phyloP scores from a whole-genome alignment of 805 yeast species.

The Lachancea quebecensis region DNA sequence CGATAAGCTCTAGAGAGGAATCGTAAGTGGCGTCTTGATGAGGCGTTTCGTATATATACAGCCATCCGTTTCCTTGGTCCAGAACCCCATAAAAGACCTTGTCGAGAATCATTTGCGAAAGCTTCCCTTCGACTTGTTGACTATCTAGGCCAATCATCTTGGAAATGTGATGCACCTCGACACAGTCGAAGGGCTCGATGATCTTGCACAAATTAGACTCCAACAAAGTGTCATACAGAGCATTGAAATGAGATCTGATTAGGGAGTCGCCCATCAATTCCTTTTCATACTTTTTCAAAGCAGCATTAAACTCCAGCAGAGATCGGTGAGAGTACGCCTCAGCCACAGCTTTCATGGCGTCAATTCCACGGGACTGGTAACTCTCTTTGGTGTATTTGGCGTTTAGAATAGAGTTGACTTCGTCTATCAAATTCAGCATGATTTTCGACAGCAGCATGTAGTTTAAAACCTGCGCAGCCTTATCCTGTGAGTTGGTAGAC shows the following conservation, averaged over 20 bases:
- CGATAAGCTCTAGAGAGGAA: conserved; percentile 77
- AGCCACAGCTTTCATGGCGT: conserved; percentile 93
- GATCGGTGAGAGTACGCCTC: conserved; percentile 86
- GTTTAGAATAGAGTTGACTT: conserved; percentile 68
- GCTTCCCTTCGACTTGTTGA: conserved; percentile 86
- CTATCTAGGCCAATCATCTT: conserved; percentile 80
- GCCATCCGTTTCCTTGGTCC: conserved; percentile 98
- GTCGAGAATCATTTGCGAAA: conserved; percentile 94
- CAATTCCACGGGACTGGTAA: conserved; percentile 77
- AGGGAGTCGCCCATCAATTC: conserved; percentile 84
- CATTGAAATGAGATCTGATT: conserved; percentile 85
- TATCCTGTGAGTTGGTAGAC: conserved; percentile 46
- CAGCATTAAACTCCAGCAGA: conserved; percentile 82
- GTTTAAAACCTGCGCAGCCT: conserved; percentile 73
- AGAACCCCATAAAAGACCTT: conserved; percentile 92
- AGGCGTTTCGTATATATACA: conserved; percentile 84
- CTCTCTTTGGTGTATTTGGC: conserved; percentile 64
- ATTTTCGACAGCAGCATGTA: conserved; percentile 90
- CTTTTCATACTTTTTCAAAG: conserved; percentile 58
- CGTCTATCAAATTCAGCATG: conserved; percentile 83
- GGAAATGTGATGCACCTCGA: conserved; percentile 87
- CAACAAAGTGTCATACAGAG: conserved; percentile 83
- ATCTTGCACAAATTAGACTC: conserved; percentile 91
- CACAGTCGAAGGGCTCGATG: conserved; percentile 92
- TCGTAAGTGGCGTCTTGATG: conserved; percentile 83